phyloP scores from a whole-genome alignment of 768 basidiomycete species.

The Leucosporidium creatinivorum region DNA sequence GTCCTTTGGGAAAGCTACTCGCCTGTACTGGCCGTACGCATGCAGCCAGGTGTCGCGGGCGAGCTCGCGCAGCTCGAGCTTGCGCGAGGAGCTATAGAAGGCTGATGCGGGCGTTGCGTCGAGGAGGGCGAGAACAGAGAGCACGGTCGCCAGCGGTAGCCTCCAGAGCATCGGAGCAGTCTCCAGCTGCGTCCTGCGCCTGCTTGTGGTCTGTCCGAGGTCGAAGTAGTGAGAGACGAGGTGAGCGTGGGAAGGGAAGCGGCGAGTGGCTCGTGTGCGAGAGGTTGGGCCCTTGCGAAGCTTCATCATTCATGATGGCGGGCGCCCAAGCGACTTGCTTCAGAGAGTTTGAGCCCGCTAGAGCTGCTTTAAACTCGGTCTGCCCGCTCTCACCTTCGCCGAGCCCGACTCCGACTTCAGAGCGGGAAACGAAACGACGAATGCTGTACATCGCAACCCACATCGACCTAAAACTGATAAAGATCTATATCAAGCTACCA shows the following conservation, averaged over 20 bases:
- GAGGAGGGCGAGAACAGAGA: background rate
- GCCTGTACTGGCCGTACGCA: slow-evolving; percentile 29
- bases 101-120: background rate
- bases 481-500: background rate
- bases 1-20: slow-evolving; percentile 34
- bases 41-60: slow-evolving; percentile 26
- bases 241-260: background rate
- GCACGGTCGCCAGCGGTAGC: background rate
- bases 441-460: too few relatives aligned
- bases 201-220: background rate
- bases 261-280: background rate
- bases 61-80: slow-evolving; percentile 11
- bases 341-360: too few relatives aligned
- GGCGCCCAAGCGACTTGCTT: too few relatives aligned
- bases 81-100: background rate
- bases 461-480: too few relatives aligned
- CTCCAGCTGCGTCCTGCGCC: too few relatives aligned
- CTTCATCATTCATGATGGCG: too few relatives aligned
- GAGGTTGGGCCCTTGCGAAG: too few relatives aligned
- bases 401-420: too few relatives aligned
- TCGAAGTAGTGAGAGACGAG: background rate
- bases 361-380: too few relatives aligned
- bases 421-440: too few relatives aligned
- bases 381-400: too few relatives aligned
- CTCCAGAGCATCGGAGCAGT: too few relatives aligned